Percentiles rank a stretch among this genome's conserved stretches.
Conservation (phyloP, 225 moss, liverwort and hornwort species). For the Thuidium tamariscinum region DNA sequence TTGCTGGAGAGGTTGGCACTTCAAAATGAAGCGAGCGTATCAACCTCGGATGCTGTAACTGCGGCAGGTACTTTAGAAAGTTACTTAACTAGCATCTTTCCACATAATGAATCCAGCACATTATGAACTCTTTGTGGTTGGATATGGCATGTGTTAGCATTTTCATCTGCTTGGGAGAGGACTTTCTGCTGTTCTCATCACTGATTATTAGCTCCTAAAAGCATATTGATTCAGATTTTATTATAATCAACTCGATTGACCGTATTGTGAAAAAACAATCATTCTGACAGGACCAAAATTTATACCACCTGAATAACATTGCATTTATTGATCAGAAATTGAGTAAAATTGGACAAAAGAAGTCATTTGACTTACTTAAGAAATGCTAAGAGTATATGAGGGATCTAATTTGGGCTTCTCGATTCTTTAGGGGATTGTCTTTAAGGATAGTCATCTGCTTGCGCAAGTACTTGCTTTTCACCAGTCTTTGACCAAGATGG, state of each 20-base stretch:
- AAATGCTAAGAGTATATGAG: no score
- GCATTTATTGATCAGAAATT: background rate
- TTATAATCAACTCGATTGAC: background rate
- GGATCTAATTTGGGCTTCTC: background rate
- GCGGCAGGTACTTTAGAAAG: constrained; percentile 17
- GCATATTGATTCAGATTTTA: background rate
- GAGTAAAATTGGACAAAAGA: background rate
- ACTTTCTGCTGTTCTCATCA: background rate
- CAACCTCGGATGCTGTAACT: constrained; percentile 16
- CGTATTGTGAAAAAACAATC: background rate
- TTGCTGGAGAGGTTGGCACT: constrained; percentile 50
- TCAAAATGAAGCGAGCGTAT: constrained; percentile 34
- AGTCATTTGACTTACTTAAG: background rate
- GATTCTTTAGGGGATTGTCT: background rate
- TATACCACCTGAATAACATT: background rate
- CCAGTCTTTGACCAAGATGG: background rate
- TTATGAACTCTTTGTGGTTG: background rate
- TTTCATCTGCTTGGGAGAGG: background rate
- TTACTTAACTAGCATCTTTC: background rate
- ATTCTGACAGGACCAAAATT: background rate
- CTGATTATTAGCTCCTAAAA: background rate
- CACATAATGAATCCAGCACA: background rate
- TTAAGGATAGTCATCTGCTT: background rate
- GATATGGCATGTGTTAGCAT: background rate
- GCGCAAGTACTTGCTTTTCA: background rate